Conservation (phyloP, 306 rosid genomes). For the Leucaena leucocephala region DNA sequence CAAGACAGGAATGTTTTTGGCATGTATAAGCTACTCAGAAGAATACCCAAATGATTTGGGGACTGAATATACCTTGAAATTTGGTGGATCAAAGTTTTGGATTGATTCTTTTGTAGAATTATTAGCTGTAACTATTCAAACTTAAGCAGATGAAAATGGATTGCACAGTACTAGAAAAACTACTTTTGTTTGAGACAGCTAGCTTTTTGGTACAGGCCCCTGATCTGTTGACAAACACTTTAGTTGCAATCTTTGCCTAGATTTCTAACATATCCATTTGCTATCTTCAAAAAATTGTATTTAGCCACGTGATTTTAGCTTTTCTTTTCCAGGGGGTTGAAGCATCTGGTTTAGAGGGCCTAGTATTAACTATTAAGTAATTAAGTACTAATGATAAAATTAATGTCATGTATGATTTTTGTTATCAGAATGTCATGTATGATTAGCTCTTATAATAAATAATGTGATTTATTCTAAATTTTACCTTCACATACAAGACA, state of each 20-base stretch:
- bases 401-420: too few relatives aligned
- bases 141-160: not conserved
- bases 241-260: not conserved
- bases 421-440: too few relatives aligned
- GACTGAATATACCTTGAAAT: not conserved
- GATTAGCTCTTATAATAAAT: too few relatives aligned
- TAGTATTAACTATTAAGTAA: too few relatives aligned
- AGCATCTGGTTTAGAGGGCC: not conserved
- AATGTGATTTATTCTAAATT: too few relatives aligned
- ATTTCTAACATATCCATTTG: not conserved
- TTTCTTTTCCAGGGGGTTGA: not conserved
- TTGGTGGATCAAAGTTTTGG: not conserved
- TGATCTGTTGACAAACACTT: not conserved
- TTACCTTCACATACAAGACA: too few relatives aligned
- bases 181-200: not conserved
- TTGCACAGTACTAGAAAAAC: not conserved
- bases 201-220: slow-evolving; percentile 1
- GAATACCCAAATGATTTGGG: slow-evolving; percentile 24
- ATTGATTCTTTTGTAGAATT: slow-evolving; percentile 1
- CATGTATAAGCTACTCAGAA: slow-evolving; percentile 49
- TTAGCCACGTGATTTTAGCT: not conserved
- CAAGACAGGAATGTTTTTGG: slow-evolving; percentile 87
- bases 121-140: not conserved
- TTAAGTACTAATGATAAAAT: too few relatives aligned
- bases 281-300: not conserved